Conservation (phyloP, 306 rosid species). For the Citrullus mucosospermus region DNA sequence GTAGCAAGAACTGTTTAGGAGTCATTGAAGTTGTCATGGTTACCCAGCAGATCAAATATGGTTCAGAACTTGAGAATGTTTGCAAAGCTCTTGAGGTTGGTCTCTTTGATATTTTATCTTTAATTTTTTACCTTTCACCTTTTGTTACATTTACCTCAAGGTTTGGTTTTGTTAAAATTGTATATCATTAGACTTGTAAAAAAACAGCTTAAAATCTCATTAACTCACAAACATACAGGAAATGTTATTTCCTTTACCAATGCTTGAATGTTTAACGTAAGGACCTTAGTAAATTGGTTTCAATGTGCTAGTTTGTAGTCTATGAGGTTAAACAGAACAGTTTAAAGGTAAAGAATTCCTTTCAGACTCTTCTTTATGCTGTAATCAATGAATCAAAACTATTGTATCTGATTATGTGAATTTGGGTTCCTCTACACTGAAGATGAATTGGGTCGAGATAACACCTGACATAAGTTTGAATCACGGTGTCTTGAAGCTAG, state of each 20-base stretch:
- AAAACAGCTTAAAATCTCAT: not conserved
- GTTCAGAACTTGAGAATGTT: constrained; percentile 55
- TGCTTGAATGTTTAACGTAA: not conserved
- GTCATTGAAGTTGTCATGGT: constrained; percentile 88
- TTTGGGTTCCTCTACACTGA: not conserved
- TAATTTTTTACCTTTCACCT: not conserved
- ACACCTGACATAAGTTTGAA: not conserved
- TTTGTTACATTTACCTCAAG: not conserved
- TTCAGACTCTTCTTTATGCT: not conserved
- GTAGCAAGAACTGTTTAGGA: constrained; percentile 65
- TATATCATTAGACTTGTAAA: not conserved
- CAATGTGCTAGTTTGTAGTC: not conserved
- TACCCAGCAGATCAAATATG: constrained; percentile 47
- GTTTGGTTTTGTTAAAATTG: not conserved
- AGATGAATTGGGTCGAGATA: not conserved
- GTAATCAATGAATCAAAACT: not conserved
- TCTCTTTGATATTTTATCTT: constrained; percentile 12
- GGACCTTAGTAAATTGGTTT: not conserved
- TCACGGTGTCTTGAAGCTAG: not conserved
- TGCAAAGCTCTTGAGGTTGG: constrained; percentile 92
- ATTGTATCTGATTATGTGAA: not conserved
- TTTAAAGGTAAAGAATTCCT: not conserved
- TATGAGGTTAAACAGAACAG: not conserved
- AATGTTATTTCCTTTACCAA: not conserved
- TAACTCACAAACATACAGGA: not conserved